Evolutionary conservation across 768 basidiomycete species (phyloP), one percentile per base, ranked within the genome.

Genomic region (Coprinellus micaceus): DNA sequence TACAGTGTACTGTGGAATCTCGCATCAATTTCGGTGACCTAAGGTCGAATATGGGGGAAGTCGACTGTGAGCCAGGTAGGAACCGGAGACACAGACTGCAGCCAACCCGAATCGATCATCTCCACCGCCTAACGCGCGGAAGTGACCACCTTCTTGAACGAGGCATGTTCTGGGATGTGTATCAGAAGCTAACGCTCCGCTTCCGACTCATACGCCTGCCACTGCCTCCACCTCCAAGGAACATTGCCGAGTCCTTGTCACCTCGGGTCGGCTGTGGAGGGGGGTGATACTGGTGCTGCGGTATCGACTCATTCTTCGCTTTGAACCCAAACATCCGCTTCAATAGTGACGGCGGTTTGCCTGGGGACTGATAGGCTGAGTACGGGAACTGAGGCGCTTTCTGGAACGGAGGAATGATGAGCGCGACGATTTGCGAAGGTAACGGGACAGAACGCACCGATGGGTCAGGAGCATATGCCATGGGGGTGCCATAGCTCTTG

Each of bases 291-390:
- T 53, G 33, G n/a, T 59, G 47, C 48, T 28, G 44, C 36, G 55
- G 53, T 33, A 29, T 29, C 19, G 45, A 41, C 39, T 54, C 37
- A 25, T 56, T 60, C 49, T 33, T 54, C 21, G 53, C 53, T 19
- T 57, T 59, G n/a, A 64, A 53, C 11, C 61, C 59, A 44, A 64
- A 64, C 33, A 64, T 53, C 10, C 63, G 56, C 37, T 64, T 61
- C 50, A 64, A 48, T 26, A 64, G 33, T 25, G 56, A 57, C 19
- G 40, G 51, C 22, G 56, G 52, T 40, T 54, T 64, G 15, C 60
- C 52, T 5, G 60, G 55, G 13, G 54, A 55, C 22, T 57, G 54
- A 28, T 61, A 61, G 13, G 50, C 43, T 6, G 56, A 51, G 51
- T 50, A 57, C 15, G 60, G 60, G 22, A 61, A 19, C 54, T 64